phyloP scores from a whole-genome alignment of 257 asterid genomes.

The Buddleja alternifolia region DNA sequence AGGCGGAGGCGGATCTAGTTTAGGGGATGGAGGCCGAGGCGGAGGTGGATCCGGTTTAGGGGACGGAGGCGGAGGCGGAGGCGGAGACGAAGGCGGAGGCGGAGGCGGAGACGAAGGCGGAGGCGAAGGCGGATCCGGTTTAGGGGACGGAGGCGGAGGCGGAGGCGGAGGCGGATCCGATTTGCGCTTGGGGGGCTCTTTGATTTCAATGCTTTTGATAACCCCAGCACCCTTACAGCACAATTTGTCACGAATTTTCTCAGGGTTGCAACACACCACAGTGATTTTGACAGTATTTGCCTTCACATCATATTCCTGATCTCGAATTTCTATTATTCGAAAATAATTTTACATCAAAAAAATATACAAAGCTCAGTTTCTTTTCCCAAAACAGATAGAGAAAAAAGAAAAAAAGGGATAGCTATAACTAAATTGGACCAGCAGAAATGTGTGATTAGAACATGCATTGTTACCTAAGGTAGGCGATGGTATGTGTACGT shows the following conservation, averaged over 20 bases:
- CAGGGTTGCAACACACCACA: constrained; percentile 77
- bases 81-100: too few relatives aligned
- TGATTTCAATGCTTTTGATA: constrained; percentile 68
- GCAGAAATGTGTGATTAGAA: too few relatives aligned
- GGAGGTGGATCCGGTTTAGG: constrained; percentile 8
- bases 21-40: too few relatives aligned
- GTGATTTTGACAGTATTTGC: constrained; percentile 59
- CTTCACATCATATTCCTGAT: constrained; percentile 67
- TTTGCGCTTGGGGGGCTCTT: constrained; percentile 36
- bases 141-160: too few relatives aligned
- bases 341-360: constrained; percentile 26
- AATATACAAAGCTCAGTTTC: constrained; percentile 21
- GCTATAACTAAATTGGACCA: neutral
- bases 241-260: constrained; percentile 71
- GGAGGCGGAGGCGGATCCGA: too few relatives aligned
- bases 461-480: too few relatives aligned
- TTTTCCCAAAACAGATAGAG: neutral
- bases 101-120: too few relatives aligned
- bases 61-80: too few relatives aligned
- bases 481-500: too few relatives aligned
- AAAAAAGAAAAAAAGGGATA: too few relatives aligned
- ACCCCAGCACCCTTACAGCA: constrained; percentile 61
- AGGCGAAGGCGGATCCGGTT: too few relatives aligned
- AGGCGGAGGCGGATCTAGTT: too few relatives aligned
- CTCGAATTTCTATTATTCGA: constrained; percentile 67